phyloP scores from a whole-genome alignment of 2,329 filamentous ascomycete genomes.

The Fusarium sp. region DNA sequence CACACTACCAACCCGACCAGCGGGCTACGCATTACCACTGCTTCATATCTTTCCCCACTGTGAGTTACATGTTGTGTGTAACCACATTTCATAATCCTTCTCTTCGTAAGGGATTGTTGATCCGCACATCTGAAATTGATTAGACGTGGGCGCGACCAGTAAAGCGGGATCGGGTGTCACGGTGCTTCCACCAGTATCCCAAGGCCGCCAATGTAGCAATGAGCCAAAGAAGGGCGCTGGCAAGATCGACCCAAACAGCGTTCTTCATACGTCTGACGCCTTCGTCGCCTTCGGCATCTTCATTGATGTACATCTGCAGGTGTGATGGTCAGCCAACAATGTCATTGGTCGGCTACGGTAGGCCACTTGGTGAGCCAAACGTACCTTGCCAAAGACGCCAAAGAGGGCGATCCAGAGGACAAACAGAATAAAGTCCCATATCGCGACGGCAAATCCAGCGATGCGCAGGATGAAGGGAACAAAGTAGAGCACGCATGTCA shows the following conservation, averaged over 20 bases:
- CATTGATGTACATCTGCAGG: slow-evolving; percentile 76
- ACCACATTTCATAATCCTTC: slow-evolving; percentile 8
- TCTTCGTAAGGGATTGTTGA: slow-evolving; percentile 2
- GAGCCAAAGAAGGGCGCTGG: slow-evolving; percentile 82
- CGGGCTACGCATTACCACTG: slow-evolving; percentile 15
- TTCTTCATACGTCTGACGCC: slow-evolving; percentile 84
- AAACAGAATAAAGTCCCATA: slow-evolving; percentile 79
- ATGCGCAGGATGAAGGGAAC: slow-evolving; percentile 71
- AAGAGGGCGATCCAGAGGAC: slow-evolving; percentile 86
- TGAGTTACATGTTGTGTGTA: slow-evolving; percentile 14
- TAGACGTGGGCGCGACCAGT: slow-evolving; percentile 71
- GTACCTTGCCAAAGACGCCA: slow-evolving; percentile 80
- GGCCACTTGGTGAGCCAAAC: slow-evolving; percentile 15
- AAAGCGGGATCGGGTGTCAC: slow-evolving; percentile 66
- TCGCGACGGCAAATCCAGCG: slow-evolving; percentile 64
- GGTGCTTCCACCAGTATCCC: slow-evolving; percentile 70
- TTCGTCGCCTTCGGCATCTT: slow-evolving; percentile 72
- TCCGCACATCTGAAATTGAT: slow-evolving; percentile 18
- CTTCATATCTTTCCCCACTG: slow-evolving; percentile 12
- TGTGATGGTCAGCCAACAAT: slow-evolving; percentile 30
- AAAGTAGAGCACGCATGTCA: slow-evolving; percentile 75
- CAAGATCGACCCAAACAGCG: slow-evolving; percentile 85
- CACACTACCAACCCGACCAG: slow-evolving; percentile 33
- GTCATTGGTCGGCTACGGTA: slow-evolving; percentile 12
- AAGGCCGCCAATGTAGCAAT: slow-evolving; percentile 68